Evolutionary conservation across 805 yeast genomes (phyloP), one percentile per base, ranked within the genome.

Genomic region (Wickerhamiella parazyma): DNA sequence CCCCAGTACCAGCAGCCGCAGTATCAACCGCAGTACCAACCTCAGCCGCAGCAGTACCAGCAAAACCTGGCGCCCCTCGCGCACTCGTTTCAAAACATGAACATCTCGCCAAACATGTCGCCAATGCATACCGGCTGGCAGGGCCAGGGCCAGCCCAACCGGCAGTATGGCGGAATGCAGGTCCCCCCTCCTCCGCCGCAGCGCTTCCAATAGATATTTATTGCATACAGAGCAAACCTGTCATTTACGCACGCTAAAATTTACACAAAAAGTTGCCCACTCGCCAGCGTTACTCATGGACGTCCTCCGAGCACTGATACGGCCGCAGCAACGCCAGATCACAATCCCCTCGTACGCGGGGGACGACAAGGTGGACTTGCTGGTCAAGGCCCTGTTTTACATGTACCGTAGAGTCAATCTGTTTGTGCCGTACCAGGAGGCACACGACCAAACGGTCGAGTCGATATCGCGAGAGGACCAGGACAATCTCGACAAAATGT

Each of bases 341-440:
- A 66, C 70, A 11, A 69, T 73, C 17, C 80, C 80, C 3, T 59
- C 60, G 6, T 75, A 72, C 48, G 42, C 55, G 12, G 65, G 62
- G 33, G 77, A 76, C 2, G 85, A 78, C 54, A 68, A 76, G 4
- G 66, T 75, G 10, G 82, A 76, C 49, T 63, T 78, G 17, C 82
- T 76, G 48, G 67, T 77, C 45, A 75, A 72, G 52, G 67, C 83
- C 2, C 59, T 80, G 44, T 56, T 66, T 22, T 80, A 79, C 55
- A 64, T 75, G 55, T 79, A 70, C 61, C 68, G 69, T 46, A 61
- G 83, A 6, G 41, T 54, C 17, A 46, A 39, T 28, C 34, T 53
- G 11, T 43, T 49, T 21, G 16, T 11, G 16, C 48, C n/a, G 33
- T 38, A 19, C 49, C 48, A 19, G 33, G 41, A 36, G 3, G 34